Base-by-base conservation (phyloP, 192 early-diverging fungal genomes). In the Backusella liffmaniae region DNA sequence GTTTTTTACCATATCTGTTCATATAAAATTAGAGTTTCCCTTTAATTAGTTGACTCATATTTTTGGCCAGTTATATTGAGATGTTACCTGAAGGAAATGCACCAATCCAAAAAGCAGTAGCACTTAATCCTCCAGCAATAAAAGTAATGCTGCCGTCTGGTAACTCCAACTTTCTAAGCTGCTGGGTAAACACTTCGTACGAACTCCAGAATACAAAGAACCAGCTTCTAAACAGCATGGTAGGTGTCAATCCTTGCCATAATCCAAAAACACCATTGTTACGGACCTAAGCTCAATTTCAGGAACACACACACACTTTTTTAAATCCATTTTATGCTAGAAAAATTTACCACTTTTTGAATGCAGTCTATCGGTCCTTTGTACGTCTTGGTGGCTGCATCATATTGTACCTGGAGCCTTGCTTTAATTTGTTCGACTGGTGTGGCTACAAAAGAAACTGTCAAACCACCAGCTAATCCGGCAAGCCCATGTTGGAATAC, bases 51-150 rank as follows among this genome's bases (percentile, higher is more conserved):
- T 42, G 72, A 73, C 72, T 73, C 51, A 62, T 73, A 36, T 59
- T 29, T 73, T 49, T 49, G 41, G 41, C 23, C 70, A 29, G 29
- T 51, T 66, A 53, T 37, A 41, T 29, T 29, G 46, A 66, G 32
- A 53, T 9, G n/a, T 75, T 79, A 82, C 81, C 82, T 59, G 75
- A 35, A 9, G 82, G 82, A 62, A 83, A 83, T 29, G 75, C 75
- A 42, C 82, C 77, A 23, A 92, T 86, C 97, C 97, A 99, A 79
- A 97, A 99, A 12, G 90, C 90, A 72, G 91, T 97, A 46, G 97
- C 96, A 36, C 93, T 92, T 72, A 97, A 76, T 6, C 96, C 97
- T 72, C 93, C 93, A 10, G 91, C 92, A 72, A 92, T 67, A 84
- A 93, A 93, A 74, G 89, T 92, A 66, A 92, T 81, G 1, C 89